phyloP scores from a whole-genome alignment of 2,329 filamentous ascomycete genomes.

The Sporothrix sp. region DNA sequence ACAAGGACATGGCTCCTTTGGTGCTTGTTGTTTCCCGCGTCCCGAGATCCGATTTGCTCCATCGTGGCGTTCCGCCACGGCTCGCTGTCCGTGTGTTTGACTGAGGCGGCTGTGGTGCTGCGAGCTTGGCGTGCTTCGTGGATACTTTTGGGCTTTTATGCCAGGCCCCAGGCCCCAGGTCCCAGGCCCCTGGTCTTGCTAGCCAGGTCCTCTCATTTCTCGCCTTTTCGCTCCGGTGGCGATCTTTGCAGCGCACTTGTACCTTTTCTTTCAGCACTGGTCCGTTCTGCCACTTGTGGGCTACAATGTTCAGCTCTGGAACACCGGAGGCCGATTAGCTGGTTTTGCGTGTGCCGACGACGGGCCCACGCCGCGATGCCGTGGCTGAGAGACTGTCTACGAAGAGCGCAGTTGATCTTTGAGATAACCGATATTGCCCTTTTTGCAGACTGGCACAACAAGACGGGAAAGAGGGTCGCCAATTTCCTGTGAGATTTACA shows the following conservation, averaged over 20 bases:
- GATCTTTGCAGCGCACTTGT: not conserved
- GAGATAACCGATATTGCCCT: conserved; percentile 1
- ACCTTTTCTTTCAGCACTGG: not conserved
- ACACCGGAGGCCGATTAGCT: conserved; percentile 4
- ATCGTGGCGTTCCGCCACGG: conserved; percentile 4
- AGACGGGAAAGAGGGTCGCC: not conserved
- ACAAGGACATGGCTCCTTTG: conserved; percentile 1
- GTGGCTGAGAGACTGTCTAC: not conserved
- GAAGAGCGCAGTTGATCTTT: not conserved
- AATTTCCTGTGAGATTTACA: conserved; percentile 5
- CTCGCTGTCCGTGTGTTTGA: no score
- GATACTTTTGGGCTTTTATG: not conserved
- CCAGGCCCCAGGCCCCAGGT: not conserved
- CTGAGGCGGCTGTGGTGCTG: no score
- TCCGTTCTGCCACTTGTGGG: not conserved
- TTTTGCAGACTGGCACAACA: not conserved
- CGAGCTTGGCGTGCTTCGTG: not conserved
- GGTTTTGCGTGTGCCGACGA: no score
- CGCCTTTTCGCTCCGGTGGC: conserved; percentile 3
- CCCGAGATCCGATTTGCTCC: not conserved
- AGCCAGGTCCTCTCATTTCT: not conserved
- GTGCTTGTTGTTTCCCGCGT: not conserved
- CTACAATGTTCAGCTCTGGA: conserved; percentile 1
- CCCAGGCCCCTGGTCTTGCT: not conserved
- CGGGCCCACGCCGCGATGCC: no score